Evolutionary conservation across 2,329 filamentous ascomycete species (phyloP).

Genomic region (Triangularia setosa): DNA sequence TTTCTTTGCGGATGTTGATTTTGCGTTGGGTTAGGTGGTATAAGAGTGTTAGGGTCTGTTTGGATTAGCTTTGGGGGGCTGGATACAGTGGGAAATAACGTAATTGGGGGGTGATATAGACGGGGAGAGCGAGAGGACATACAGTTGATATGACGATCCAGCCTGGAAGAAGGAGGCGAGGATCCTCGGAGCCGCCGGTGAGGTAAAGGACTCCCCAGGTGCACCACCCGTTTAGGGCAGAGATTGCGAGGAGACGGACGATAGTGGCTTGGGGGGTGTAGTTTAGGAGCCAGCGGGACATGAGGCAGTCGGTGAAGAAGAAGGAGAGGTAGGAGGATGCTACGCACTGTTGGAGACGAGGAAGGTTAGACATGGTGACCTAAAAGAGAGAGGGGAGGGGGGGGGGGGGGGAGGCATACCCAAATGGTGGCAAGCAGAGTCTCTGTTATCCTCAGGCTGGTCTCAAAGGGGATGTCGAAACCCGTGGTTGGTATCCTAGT

Average conservation of each 20-base stretch:
- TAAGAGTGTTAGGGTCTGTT: slow-evolving; percentile 64
- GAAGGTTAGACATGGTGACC: neutral
- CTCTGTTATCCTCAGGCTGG: slow-evolving; percentile 59
- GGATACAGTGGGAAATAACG: too few species aligned
- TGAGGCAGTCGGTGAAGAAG: neutral
- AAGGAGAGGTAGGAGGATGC: slow-evolving; percentile 45
- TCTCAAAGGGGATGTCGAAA: slow-evolving; percentile 34
- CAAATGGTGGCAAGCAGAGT: slow-evolving; percentile 69
- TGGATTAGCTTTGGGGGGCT: neutral
- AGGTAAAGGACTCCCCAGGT: slow-evolving; percentile 69
- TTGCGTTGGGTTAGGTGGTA: slow-evolving; percentile 76
- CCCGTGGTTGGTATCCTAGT: neutral
- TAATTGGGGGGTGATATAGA: too few species aligned
- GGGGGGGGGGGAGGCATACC: slow-evolving; percentile 45
- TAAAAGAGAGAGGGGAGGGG: neutral
- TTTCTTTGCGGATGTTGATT: slow-evolving; percentile 76
- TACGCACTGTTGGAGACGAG: slow-evolving; percentile 52
- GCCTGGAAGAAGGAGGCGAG: slow-evolving; percentile 67
- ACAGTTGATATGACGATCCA: slow-evolving; percentile 77
- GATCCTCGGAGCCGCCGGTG: slow-evolving; percentile 65
- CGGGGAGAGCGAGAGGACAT: slow-evolving; percentile 28
- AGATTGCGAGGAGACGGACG: slow-evolving; percentile 72
- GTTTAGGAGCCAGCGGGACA: slow-evolving; percentile 64
- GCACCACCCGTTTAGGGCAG: slow-evolving; percentile 69
- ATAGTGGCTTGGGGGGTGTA: slow-evolving; percentile 79